Evolutionary conservation across 148 eudicot genomes (phyloP).

Genomic region (Camellia japonica): DNA sequence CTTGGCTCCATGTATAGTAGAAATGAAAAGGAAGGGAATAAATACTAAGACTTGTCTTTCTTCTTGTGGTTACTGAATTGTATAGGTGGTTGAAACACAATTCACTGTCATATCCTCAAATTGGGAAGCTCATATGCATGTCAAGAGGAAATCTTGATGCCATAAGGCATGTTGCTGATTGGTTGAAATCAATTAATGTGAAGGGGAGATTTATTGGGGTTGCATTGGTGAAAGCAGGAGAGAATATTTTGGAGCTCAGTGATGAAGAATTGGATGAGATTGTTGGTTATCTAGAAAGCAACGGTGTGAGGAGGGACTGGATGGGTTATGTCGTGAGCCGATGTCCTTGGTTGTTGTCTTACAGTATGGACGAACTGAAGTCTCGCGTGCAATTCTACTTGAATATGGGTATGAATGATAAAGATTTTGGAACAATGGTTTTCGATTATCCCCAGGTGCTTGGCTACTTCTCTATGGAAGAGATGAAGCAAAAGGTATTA

Average conservation of each 20-base stretch:
- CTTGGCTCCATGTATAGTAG: background rate
- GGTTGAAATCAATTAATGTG: conserved; percentile 74
- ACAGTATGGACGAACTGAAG: conserved; percentile 71
- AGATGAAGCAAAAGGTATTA: conserved; percentile 84
- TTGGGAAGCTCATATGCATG: conserved; percentile 71
- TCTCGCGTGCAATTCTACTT: conserved; percentile 60
- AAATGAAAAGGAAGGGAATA: background rate
- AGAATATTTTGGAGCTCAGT: conserved; percentile 43
- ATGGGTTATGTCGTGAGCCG: conserved; percentile 81
- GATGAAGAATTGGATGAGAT: conserved; percentile 70
- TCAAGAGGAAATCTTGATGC: conserved; percentile 63
- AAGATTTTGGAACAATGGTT: conserved; percentile 97
- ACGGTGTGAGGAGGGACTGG: conserved; percentile 84
- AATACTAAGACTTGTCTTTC: background rate
- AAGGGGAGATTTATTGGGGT: conserved; percentile 75
- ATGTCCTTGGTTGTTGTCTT: conserved; percentile 75
- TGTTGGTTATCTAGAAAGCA: conserved; percentile 60
- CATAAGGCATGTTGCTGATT: conserved; percentile 50
- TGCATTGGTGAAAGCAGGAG: conserved; percentile 62
- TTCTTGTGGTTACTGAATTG: conserved; percentile 14
- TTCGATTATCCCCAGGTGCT: conserved; percentile 84
- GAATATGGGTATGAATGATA: conserved; percentile 83
- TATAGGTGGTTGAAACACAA: conserved; percentile 96
- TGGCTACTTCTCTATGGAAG: conserved; percentile 72
- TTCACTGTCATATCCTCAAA: conserved; percentile 77